Evolutionary conservation across 305 asterid genomes (phyloP), one percentile per base, ranked within the genome.

Genomic region (Fraxinus velutina): DNA sequence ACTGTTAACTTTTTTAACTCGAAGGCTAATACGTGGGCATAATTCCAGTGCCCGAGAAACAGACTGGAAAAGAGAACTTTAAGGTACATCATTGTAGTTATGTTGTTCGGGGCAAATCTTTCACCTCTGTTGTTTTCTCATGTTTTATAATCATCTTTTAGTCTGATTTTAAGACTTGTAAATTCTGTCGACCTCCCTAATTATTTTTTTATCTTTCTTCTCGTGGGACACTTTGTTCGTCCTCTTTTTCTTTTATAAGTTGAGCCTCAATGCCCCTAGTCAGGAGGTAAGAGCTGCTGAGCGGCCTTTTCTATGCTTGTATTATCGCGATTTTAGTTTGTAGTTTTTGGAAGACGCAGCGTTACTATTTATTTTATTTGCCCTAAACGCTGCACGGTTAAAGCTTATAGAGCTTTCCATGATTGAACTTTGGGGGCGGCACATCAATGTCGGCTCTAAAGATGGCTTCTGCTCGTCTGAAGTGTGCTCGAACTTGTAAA

Each of bases 61-160:
- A 80, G 83, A 82, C 83, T 68, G 85, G 81, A 81, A 74, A 79
- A 79, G 15, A 36, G 55, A 84, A 84, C 82, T 78, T 85, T 72
- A 86, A 86, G 86, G 86, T 84, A 89, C 87, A 77, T 84, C 42
- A 73, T 77, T 78, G 72, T 87, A 85, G 83, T 80, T 62, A 82
- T 82, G 79, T 83, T 55, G 79, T 78, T 78, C 78, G 80, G 84
- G 81, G 85, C 83, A 79, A 79, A 78, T 71, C 21, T 79, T 83
- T 22, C 75, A 78, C 39, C 44, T 66, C 80, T 81, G 81, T 82
- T 71, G 83, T 83, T 81, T 83, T 29, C 68, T n/a, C 29, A 79
- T 79, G 81, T 60, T 76, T 73, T 75, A 70, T 62, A 17, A 75
- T 55, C 37, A 70, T 4, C 47, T 72, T 47, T 30, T 52, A 60